Base-by-base conservation (phyloP, 1,139 yeast species). In the Ogataea hybrid region DNA sequence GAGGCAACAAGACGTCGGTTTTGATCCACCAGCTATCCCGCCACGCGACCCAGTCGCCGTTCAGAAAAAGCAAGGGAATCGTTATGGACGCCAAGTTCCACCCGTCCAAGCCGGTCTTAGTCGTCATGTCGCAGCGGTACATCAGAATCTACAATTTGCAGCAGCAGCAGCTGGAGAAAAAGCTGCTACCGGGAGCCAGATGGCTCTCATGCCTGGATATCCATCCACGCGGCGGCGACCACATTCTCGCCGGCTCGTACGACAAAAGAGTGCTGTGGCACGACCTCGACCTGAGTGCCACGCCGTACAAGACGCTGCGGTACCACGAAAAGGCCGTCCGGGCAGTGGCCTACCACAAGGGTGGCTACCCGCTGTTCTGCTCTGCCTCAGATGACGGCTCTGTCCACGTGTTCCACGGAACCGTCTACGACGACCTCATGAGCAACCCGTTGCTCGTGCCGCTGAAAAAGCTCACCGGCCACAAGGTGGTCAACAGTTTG, bases 241-340 rank as follows among this genome's bases (percentile, higher is more conserved):
- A 92, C 57, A 78, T 92, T 43, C 69, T 92, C 52, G 95, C 96
- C 12, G 87, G 94, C 5, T 89, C 97, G 8, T 92, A 81, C 63
- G 99, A 92, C 65, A 89, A 90, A 72, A 79, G 97, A 57, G 95
- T 92, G 10, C 77, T 90, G 54, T 92, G 98, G 98, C 97, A 90
- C 61, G 99, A 92, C 71, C 70, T 92, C 61, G 99, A 92, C 63
- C 74, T 94, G 53, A 75, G 89, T 37, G 71, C 79, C 43, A 87
- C 95, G 41, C 99, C 99, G 27, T 94, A 90, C 71, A 92, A 94
- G 72, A 92, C 96, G 0, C 72, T 92, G 58, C 77, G 98, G 63
- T 92, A 90, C 65, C 98, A 92, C 64, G 90, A 87, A 42, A 86
- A 84, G 67, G 98, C 98, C 3, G 96, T 92, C 28, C 80, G 98